Base-by-base conservation (phyloP, 345 rosid genomes). In the Citrus trifoliata region DNA sequence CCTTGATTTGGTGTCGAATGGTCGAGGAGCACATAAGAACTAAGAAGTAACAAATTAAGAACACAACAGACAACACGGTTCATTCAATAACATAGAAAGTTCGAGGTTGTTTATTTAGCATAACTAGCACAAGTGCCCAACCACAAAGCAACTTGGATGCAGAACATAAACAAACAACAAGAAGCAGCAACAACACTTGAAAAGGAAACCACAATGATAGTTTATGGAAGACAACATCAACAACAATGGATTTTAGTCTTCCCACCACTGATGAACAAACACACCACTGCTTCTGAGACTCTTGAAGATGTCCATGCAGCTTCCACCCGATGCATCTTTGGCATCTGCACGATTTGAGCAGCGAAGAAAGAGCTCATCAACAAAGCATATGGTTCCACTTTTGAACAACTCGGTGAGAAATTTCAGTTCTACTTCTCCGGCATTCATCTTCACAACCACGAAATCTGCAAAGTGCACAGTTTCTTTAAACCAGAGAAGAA, bases 191-290 rank as follows among this genome's bases (percentile, higher is more conserved):
- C 65, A 19, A 14, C 61, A 66, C 40, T 32, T 37, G 24, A 76
- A n/a, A 14, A 53, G 58, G 3, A 32, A 76, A 67, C 4, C 7
- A 38, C 28, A 53, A 25, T 13, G 3, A 72, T 28, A 42, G 42
- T 73, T 33, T 7, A 4, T 35, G 53, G 72, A 40, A 32, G 67
- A 48, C 25, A 59, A 53, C 73, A 66, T 21, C 65, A 67, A 2
- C 35, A 77, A 28, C 28, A 19, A 28, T 4, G 73, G 84, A 71
- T n/a, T 61, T 74, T 80, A 93, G 59, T 86, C 80, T 58, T 82
- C 92, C 92, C 93, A 91, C 98, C 98, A 92, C 12, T 93, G 98
- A 86, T 93, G 99, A 35, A 89, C 98, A 86, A 85, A 95, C 79
- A 93, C 87, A 48, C 96, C 99, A 12, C 77, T 82, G 80, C 84